phyloP scores from a whole-genome alignment of 2,329 filamentous ascomycete genomes.

The Tolypocladium tropicale region DNA sequence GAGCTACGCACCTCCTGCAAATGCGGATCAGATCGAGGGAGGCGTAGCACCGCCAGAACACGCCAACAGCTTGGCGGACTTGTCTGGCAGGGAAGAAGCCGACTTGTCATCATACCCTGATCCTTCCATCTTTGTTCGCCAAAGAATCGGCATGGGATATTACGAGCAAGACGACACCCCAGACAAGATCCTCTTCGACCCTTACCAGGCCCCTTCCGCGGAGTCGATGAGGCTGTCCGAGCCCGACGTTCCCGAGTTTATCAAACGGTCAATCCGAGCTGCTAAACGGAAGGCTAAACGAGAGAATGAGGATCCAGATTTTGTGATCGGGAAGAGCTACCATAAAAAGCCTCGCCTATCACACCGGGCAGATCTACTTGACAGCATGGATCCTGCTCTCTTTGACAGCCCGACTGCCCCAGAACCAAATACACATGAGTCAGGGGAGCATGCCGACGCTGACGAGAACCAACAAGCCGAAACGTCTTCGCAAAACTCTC shows the following conservation, averaged over 20 bases:
- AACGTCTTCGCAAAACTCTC: background rate
- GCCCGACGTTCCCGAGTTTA: constrained; percentile 40
- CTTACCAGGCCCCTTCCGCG: constrained; percentile 41
- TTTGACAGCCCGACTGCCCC: constrained; percentile 19
- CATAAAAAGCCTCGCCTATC: constrained; percentile 28
- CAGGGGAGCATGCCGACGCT: constrained; percentile 5
- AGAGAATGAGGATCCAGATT: constrained; percentile 46
- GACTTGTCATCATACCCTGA: constrained; percentile 35
- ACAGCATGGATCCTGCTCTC: constrained; percentile 43
- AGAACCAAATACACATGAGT: constrained; percentile 11
- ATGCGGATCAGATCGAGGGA: constrained; percentile 5
- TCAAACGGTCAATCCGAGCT: constrained; percentile 43
- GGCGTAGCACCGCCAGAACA: constrained; percentile 1
- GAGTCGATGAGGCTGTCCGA: constrained; percentile 32
- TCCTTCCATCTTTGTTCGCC: constrained; percentile 32
- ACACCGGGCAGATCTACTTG: constrained; percentile 20
- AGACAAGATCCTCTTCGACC: constrained; percentile 49
- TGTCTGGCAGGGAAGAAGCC: constrained; percentile 15
- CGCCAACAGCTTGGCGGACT: constrained; percentile 1
- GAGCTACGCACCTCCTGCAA: constrained; percentile 1
- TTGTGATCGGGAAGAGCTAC: constrained; percentile 30
- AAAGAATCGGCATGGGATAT: constrained; percentile 49
- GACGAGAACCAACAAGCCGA: constrained; percentile 6
- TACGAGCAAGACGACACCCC: constrained; percentile 48
- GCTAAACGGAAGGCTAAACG: constrained; percentile 42